These are phyloP conservation scores for Talaromyces thailandensis DNA, from an alignment of 495 filamentous ascomycete genomes.

Conservation along the genomic window DNA sequence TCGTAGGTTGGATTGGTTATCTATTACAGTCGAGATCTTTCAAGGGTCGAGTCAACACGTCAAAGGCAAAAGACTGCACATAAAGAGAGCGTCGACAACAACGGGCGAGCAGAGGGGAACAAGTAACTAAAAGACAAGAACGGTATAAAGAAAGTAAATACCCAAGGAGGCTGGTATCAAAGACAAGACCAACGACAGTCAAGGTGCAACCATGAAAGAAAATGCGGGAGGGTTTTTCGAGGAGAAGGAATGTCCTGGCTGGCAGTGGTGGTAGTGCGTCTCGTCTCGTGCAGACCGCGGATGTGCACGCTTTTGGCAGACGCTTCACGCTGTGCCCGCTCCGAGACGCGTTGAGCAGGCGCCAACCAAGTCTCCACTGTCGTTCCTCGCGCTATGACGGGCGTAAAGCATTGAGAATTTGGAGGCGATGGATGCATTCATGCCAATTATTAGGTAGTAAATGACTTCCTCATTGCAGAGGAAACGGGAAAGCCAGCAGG, in stretches of 20 bases:
- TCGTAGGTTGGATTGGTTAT: conserved; percentile 7
- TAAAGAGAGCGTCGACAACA: conserved; percentile 1
- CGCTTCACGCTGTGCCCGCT: conserved; percentile 21
- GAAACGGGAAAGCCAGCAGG: neutral
- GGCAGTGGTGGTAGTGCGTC: conserved; percentile 15
- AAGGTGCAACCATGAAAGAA: conserved; percentile 14
- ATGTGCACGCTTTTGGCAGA: conserved; percentile 20
- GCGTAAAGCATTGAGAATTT: neutral
- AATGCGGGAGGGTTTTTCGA: conserved; percentile 28
- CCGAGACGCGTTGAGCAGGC: conserved; percentile 43
- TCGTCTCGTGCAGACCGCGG: conserved; percentile 34
- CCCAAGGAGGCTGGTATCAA: conserved; percentile 16
- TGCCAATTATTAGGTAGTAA: conserved; percentile 2
- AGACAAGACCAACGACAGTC: conserved; percentile 2
- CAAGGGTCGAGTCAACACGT: neutral
- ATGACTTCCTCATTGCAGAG: neutral
- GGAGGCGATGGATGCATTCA: conserved; percentile 8
- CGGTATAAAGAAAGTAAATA: conserved; percentile 5
- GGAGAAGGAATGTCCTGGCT: conserved; percentile 31
- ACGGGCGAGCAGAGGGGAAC: conserved; percentile 15
- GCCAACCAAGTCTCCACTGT: conserved; percentile 28
- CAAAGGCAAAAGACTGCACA: neutral
- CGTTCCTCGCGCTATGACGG: conserved; percentile 9
- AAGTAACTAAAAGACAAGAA: conserved; percentile 12
- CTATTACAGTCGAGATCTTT: neutral